phyloP scores from a whole-genome alignment of 2,329 filamentous ascomycete species.

The Fusarium nelsonii region DNA sequence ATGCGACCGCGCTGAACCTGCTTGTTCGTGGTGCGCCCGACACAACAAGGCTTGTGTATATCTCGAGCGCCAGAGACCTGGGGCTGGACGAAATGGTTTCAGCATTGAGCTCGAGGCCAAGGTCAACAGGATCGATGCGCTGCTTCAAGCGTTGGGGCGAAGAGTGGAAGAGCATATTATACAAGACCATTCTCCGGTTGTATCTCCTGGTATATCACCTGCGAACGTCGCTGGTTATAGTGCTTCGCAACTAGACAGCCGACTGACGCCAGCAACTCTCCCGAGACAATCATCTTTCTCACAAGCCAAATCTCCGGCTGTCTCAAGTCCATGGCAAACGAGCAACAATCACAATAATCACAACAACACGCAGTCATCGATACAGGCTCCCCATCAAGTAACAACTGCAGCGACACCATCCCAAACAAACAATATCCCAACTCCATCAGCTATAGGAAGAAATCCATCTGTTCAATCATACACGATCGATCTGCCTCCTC shows the following conservation, averaged over 20 bases:
- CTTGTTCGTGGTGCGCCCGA: constrained; percentile 78
- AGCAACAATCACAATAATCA: constrained; percentile 47
- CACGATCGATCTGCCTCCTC: constrained; percentile 66
- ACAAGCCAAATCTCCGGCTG: constrained; percentile 56
- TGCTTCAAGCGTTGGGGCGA: constrained; percentile 58
- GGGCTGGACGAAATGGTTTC: constrained; percentile 71
- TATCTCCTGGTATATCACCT: constrained; percentile 43
- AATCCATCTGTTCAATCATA: constrained; percentile 51
- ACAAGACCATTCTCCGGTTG: constrained; percentile 48
- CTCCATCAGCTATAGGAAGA: constrained; percentile 26
- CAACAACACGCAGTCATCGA: constrained; percentile 7
- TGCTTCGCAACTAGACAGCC: constrained; percentile 48
- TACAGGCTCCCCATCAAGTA: too few species aligned
- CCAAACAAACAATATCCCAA: not conserved
- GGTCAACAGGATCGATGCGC: constrained; percentile 65
- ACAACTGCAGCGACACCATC: constrained; percentile 4
- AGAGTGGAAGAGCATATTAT: constrained; percentile 59
- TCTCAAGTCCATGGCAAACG: constrained; percentile 53
- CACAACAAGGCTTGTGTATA: constrained; percentile 77
- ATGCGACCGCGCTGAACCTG: constrained; percentile 66
- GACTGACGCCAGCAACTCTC: constrained; percentile 41
- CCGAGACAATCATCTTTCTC: constrained; percentile 37
- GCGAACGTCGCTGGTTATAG: constrained; percentile 54
- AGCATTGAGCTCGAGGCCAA: constrained; percentile 70
- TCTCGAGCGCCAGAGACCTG: constrained; percentile 77